Base-by-base conservation (phyloP, 1,284 basidiomycete genomes). In the Tylopilus sp. region DNA sequence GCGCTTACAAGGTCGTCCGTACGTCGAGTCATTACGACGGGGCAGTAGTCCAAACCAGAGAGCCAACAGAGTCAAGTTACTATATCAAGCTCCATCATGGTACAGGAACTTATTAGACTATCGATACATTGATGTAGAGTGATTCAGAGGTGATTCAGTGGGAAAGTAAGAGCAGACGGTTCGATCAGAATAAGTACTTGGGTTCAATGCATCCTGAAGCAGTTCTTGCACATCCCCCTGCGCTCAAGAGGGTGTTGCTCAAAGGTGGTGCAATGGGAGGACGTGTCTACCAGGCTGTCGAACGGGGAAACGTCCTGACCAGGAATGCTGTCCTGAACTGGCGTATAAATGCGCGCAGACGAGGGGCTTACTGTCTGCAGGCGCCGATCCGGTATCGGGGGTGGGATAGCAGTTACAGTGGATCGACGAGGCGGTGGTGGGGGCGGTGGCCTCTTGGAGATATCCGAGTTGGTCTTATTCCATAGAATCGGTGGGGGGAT, bases 371-470 rank as follows among this genome's bases (percentile, higher is more conserved):
- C 59, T 19, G 49, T 44, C 42, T 46, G 50, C 29, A 26, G 34
- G 31, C 53, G 51, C 15, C 63, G 63, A 34, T 61, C 59, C 34
- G 57, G 60, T 45, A 59, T 55, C 15, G 59, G 51, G 34, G 56
- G 59, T n/a, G 54, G 29, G 5, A 29, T 37, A 30, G 47, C 35
- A 9, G 47, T 42, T 28, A 53, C 59, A 29, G 56, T 59, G 13
- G 61, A 53, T 30, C 74, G 64, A 28, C 72, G 72, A 46, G 71
- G 71, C 4, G 69, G 74, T 6, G 66, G 72, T 0, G 73, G 78
- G 1, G 71, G 71, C 3, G 41, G 48, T 0, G 63, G 36, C 12
- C 67, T 72, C 63, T 67, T 75, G 38, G 56, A 34, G 33, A 34
- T 55, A 23, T 57, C 54, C 8, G 58, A 54, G 37, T 53, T 54